Evolutionary conservation across 75 land plant species (phyloP).

Genomic region (Adiantum capillusveneris): DNA sequence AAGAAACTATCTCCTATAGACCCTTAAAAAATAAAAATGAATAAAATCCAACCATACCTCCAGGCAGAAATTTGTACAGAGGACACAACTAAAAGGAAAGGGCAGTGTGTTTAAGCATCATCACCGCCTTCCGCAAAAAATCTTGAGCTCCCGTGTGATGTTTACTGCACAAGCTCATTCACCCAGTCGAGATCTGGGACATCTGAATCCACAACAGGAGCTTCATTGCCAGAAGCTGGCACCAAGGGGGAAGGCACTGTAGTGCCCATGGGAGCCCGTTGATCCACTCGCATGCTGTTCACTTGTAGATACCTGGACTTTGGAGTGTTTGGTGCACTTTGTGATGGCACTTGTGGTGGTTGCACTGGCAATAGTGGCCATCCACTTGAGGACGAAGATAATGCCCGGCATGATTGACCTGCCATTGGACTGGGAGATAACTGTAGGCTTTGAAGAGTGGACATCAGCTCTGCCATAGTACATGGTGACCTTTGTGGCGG

Average conservation of each 20-base stretch:
- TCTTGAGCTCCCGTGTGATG: too few species aligned
- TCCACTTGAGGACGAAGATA: background rate
- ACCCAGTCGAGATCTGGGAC: constrained; percentile 26
- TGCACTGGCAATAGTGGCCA: background rate
- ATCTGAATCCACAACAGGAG: background rate
- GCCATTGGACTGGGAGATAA: too few species aligned
- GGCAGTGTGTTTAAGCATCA: too few species aligned
- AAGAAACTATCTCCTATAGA: too few species aligned
- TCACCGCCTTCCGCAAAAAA: too few species aligned
- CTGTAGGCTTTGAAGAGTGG: background rate
- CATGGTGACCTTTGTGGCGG: background rate
- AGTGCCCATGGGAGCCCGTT: background rate
- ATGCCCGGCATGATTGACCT: too few species aligned
- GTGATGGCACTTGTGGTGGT: background rate
- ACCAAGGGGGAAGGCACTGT: background rate
- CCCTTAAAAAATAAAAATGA: too few species aligned
- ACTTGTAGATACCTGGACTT: background rate
- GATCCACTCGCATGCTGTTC: background rate
- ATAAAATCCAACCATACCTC: too few species aligned
- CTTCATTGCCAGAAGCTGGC: background rate
- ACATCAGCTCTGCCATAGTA: background rate
- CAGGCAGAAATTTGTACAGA: too few species aligned
- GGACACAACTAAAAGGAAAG: too few species aligned
- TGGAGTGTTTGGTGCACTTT: background rate
- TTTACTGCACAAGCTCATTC: constrained; percentile 17